Base-by-base conservation (phyloP, 352 stramenopile species). In the Phytophthora kernoviae region DNA sequence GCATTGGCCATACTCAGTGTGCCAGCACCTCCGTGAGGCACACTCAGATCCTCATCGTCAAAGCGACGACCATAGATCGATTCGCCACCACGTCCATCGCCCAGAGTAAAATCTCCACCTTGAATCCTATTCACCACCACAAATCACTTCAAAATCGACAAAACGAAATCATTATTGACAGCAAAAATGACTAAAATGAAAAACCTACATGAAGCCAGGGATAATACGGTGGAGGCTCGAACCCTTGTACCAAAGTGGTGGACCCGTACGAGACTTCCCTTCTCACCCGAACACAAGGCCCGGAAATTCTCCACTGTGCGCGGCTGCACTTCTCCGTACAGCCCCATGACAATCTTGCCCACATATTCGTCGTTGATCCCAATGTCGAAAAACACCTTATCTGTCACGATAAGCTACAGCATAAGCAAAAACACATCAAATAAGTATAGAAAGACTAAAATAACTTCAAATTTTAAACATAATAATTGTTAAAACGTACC, bases 341-440 rank as follows among this genome's bases (percentile, higher is more conserved):
- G 60, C 0, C 84, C 84, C 37, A 94, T 74, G 8, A 95, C 76
- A 59, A 94, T 90, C 60, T 91, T 87, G 12, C 91, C 90, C 15
- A 90, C 85, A 48, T 89, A 81, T 47, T 96, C 73, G 50, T 96
- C 94, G 61, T 97, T 96, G 66, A 99, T 98, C 53, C 91, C 85
- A 36, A 99, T 89, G 69, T 99, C 96, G 63, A 99, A 98, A 79
- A 92, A 99, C 17, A 98, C 91, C 53, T 97, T 97, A 59, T 92
- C 81, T 22, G 77, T 89, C 36, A 92, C 73, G 32, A 82, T 47
- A 6, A 91, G 62, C 78, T 87, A n/a, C n/a, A n/a, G n/a, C n/a
- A n/a, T n/a, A n/a, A n/a, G 33, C 32, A 10, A 39, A 49, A 49
- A 34, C 14, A 42, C 39, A 54, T 27, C 43, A 24, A 37, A 33